phyloP scores from a whole-genome alignment of 2,329 filamentous ascomycete genomes.

The Mycogone perniciosa region DNA sequence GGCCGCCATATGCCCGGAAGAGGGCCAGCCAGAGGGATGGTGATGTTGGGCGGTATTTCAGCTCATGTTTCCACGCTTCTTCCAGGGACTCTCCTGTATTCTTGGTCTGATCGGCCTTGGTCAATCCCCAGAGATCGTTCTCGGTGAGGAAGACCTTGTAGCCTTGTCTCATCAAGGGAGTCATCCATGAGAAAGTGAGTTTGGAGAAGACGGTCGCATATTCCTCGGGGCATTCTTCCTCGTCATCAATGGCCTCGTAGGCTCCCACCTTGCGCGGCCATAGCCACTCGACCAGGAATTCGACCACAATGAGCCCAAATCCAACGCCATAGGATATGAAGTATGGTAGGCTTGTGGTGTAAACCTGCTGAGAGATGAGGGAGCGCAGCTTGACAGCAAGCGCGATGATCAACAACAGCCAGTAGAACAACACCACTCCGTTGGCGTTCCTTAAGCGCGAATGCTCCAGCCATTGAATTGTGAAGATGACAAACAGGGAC shows the following conservation, averaged over 20 bases:
- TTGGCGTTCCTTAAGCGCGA: slow-evolving; percentile 77
- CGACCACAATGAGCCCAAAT: slow-evolving; percentile 60
- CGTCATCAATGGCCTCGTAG: slow-evolving; percentile 52
- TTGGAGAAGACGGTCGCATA: slow-evolving; percentile 92
- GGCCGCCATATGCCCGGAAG: slow-evolving; percentile 75
- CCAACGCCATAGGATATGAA: slow-evolving; percentile 71
- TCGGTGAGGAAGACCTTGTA: slow-evolving; percentile 90
- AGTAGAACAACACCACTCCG: slow-evolving; percentile 84
- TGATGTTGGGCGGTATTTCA: slow-evolving; percentile 55
- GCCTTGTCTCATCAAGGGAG: slow-evolving; percentile 90
- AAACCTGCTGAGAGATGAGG: slow-evolving; percentile 70
- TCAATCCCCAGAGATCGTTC: slow-evolving; percentile 90
- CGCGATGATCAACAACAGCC: slow-evolving; percentile 76
- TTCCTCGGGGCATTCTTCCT: slow-evolving; percentile 67
- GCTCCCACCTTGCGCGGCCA: slow-evolving; percentile 63
- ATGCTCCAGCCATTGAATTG: slow-evolving; percentile 82
- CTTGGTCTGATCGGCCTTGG: slow-evolving; percentile 71
- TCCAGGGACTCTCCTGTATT: slow-evolving; percentile 65
- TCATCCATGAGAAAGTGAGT: slow-evolving; percentile 98
- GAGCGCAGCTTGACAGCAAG: slow-evolving; percentile 81
- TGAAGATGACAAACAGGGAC: slow-evolving; percentile 68
- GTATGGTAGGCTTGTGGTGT: slow-evolving; percentile 60
- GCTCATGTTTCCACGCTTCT: slow-evolving; percentile 68
- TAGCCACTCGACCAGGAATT: slow-evolving; percentile 78
- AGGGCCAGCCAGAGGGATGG: slow-evolving; percentile 77